Evolutionary conservation across 208 protist genomes (phyloP), one percentile per base, ranked within the genome.

Genomic region (Crithidia thermophila): DNA sequence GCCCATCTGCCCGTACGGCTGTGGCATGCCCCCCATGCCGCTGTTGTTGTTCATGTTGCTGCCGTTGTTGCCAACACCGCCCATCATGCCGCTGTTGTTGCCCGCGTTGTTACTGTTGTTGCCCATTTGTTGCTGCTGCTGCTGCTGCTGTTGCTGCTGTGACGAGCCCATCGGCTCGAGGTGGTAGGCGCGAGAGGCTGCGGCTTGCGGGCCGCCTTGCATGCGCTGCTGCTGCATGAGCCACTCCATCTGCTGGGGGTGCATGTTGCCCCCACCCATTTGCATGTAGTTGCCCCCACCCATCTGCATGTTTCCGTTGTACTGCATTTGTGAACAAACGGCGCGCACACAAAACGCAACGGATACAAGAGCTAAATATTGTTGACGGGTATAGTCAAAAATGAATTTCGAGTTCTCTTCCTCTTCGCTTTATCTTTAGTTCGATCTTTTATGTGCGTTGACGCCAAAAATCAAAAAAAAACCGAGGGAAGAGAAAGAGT

Each of bases 91-190:
- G 25, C 55, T 57, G 27, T 34, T 42, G n/a, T n/a, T n/a, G n/a
- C n/a, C n/a, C n/a, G n/a, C n/a, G n/a, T n/a, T n/a, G n/a, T n/a
- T n/a, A n/a, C n/a, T n/a, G n/a, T n/a, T 16, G 27, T 16, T 64
- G n/a, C 67, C 31, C n/a, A 47, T 20, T 3, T 25, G 18, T 42
- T 28, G 46, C 49, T 8, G 30, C 63, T 14, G 63, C 31, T n/a
- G 28, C 20, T 31, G 21, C 23, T 20, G n/a, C 27, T 28, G 42
- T 27, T 45, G 39, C 21, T 56, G 60, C 51, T 67, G 57, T 14
- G 42, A 6, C 30, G 18, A 36, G 46, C 46, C 66, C 52, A 81
- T 64, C n/a, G 75, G 70, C 40, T 82, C 72, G 31, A 79, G 49
- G 59, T 74, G 67, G 27, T 79, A 75, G 49, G 63, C 64, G 25